phyloP scores from a whole-genome alignment of 371 early-diverging fungal species.

The Phascolomyces articulosus region DNA sequence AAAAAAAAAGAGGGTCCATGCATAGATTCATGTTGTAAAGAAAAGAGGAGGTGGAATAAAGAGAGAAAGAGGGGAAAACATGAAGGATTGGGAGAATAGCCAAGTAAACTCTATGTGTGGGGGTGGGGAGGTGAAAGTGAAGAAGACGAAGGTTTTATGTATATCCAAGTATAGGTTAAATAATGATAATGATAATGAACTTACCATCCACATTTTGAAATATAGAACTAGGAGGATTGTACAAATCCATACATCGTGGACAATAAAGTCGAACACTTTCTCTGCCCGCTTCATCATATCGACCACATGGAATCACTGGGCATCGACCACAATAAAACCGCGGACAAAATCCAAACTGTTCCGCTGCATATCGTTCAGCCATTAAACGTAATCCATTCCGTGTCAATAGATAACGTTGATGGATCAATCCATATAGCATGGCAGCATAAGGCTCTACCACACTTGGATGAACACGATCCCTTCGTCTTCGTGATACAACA shows the following conservation, averaged over 20 bases:
- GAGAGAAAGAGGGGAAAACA: background rate
- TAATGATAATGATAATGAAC: no score
- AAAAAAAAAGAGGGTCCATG: background rate
- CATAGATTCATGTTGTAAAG: background rate
- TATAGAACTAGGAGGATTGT: conserved; percentile 78
- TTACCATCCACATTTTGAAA: conserved; percentile 83
- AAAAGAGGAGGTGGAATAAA: background rate
- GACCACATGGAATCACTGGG: conserved; percentile 83
- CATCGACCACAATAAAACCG: conserved; percentile 78
- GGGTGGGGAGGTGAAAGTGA: no score
- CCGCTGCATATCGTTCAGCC: conserved; percentile 75
- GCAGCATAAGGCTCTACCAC: conserved; percentile 57
- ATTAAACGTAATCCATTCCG: conserved; percentile 79
- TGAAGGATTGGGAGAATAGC: background rate
- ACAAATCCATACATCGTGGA: conserved; percentile 86
- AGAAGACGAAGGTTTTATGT: no score
- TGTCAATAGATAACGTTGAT: conserved; percentile 82
- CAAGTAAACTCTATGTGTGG: background rate
- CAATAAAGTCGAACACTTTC: conserved; percentile 79
- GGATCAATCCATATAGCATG: conserved; percentile 82
- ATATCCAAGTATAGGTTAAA: no score
- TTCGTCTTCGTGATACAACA: conserved; percentile 3
- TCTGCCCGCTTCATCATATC: conserved; percentile 68
- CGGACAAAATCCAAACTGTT: conserved; percentile 87
- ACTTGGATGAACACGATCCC: conserved; percentile 32